phyloP scores from a whole-genome alignment of 192 early-diverging fungal genomes.

The Backusella australiensis region DNA sequence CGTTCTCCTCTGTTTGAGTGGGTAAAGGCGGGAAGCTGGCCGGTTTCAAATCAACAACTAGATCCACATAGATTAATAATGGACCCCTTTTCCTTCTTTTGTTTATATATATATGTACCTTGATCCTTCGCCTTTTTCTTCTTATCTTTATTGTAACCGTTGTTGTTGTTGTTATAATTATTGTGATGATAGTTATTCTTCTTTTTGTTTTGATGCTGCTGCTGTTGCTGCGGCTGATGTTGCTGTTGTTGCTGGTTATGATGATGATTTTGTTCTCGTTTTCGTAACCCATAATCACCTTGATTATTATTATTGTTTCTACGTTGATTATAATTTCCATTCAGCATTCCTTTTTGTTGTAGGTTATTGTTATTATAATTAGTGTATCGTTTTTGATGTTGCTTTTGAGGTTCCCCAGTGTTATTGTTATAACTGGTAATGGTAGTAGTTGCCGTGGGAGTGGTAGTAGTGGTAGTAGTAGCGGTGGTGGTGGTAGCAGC shows the following conservation, averaged over 20 bases:
- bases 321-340: not conserved
- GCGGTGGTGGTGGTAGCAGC: too few species aligned
- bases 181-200: not conserved
- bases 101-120: not conserved
- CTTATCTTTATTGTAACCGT: not conserved
- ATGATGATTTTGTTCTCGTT: not conserved
- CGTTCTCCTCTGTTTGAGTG: not conserved
- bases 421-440: not conserved
- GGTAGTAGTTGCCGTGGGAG: not conserved
- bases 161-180: not conserved
- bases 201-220: not conserved
- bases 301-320: not conserved
- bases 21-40: slow-evolving; percentile 11
- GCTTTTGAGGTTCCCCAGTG: not conserved
- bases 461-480: not conserved
- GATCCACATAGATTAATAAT: not conserved
- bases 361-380: not conserved
- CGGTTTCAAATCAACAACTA: slow-evolving; percentile 4
- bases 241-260: not conserved
- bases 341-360: not conserved
- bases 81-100: not conserved
- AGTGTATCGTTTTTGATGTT: not conserved
- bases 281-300: not conserved
- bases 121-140: not conserved
- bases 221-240: not conserved